Percentiles rank a stretch among this genome's conserved stretches.
phyloP scores from a whole-genome alignment of 78 protist genomes.

The Isochrysis galbana region DNA sequence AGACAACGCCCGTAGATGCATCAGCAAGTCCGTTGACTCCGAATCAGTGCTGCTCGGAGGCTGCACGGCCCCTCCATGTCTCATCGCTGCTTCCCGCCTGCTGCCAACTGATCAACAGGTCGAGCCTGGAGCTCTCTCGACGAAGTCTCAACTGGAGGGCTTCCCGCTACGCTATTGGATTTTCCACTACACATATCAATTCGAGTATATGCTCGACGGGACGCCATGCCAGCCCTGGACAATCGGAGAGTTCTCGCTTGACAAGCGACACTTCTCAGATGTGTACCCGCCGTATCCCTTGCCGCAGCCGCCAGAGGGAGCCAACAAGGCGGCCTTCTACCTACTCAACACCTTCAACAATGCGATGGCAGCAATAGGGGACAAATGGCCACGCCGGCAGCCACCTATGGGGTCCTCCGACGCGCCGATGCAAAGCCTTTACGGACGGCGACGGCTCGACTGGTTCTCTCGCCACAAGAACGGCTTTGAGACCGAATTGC shows the following conservation, averaged over 20 bases:
- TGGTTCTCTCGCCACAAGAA: neutral
- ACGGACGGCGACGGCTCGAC: neutral
- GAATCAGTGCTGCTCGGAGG: no score
- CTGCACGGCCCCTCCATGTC: no score
- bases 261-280: slow-evolving; percentile 27
- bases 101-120: no score
- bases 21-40: no score
- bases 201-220: slow-evolving; percentile 2
- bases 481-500: neutral
- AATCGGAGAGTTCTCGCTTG: slow-evolving; percentile 24
- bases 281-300: neutral
- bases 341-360: neutral
- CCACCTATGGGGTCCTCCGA: neutral
- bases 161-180: neutral
- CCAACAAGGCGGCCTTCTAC: slow-evolving; percentile 1
- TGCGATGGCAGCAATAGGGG: neutral
- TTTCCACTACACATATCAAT: slow-evolving; percentile 23
- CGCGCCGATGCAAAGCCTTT: neutral
- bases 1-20: neutral
- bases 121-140: slow-evolving; percentile 10
- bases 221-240: slow-evolving; percentile 23
- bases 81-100: no score
- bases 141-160: neutral
- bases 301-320: neutral
- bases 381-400: neutral